Conservation (phyloP, 108 stramenopile species). For the Stephanodiscus triporus region DNA sequence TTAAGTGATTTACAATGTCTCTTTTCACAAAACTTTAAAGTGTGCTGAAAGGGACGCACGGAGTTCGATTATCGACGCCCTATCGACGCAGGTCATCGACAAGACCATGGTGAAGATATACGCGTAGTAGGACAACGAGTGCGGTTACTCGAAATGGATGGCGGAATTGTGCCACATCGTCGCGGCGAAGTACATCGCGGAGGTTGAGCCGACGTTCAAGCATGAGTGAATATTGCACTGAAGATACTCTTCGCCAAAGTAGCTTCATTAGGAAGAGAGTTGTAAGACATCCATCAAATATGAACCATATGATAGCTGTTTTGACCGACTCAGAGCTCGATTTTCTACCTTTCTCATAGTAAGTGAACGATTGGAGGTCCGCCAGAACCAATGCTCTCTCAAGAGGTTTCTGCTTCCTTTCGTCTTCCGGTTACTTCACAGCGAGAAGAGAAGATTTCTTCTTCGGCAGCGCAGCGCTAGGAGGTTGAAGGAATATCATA, state of each 20-base stretch:
- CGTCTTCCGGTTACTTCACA: no score
- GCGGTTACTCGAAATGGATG: constrained; percentile 93
- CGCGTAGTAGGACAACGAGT: constrained; percentile 93
- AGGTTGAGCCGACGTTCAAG: constrained; percentile 63
- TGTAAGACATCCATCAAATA: no score
- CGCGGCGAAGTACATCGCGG: constrained; percentile 74
- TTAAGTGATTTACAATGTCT: neutral
- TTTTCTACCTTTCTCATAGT: neutral
- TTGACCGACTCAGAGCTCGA: constrained; percentile 1
- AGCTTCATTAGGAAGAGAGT: no score
- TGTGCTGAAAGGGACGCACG: no score
- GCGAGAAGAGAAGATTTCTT: neutral
- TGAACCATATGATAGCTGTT: neutral
- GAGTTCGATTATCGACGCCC: constrained; percentile 85
- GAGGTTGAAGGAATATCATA: no score
- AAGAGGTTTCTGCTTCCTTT: neutral
- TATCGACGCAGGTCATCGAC: constrained; percentile 93
- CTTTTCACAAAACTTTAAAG: neutral
- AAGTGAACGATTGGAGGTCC: neutral
- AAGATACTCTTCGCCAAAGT: no score
- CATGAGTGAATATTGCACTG: constrained; percentile 48
- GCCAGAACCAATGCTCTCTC: neutral
- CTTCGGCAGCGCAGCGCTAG: no score
- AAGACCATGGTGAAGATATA: constrained; percentile 93
- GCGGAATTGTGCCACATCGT: constrained; percentile 81